phyloP scores from a whole-genome alignment of 768 basidiomycete genomes.

The Tricholoma furcatifolium region DNA sequence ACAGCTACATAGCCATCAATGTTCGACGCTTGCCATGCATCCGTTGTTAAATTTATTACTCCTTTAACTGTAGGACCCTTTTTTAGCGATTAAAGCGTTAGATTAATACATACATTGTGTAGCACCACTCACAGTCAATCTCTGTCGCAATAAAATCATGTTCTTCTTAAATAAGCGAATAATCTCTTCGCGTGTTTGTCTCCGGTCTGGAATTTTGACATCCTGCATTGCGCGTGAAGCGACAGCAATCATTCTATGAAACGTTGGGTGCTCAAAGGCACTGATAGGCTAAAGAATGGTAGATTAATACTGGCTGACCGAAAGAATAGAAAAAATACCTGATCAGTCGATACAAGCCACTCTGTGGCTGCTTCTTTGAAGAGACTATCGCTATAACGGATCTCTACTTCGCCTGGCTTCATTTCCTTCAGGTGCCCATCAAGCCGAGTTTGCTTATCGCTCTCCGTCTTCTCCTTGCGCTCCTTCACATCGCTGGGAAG shows the following conservation, averaged over 20 bases:
- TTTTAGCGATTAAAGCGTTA: background rate
- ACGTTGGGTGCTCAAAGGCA: background rate
- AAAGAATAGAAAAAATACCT: background rate
- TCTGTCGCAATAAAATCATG: too few species aligned
- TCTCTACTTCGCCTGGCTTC: too few species aligned
- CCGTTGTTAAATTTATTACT: constrained; percentile 32
- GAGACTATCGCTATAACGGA: background rate
- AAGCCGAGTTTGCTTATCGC: too few species aligned
- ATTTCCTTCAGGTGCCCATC: background rate
- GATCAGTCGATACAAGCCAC: background rate
- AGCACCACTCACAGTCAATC: too few species aligned
- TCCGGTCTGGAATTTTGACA: too few species aligned
- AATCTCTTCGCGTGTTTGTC: too few species aligned
- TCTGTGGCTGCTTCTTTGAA: background rate
- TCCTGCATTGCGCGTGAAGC: too few species aligned
- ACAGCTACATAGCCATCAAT: constrained; percentile 37
- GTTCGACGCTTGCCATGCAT: constrained; percentile 41
- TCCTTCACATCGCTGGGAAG: too few species aligned
- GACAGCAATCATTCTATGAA: background rate
- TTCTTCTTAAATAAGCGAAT: too few species aligned
- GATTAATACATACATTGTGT: background rate
- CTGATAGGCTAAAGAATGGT: background rate
- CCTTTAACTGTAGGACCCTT: background rate
- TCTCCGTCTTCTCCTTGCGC: too few species aligned
- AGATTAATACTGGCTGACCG: background rate